These are phyloP conservation scores for Hypoxylon sp. DNA, from an alignment of 2,329 filamentous ascomycete species.

Conservation along the genomic window DNA sequence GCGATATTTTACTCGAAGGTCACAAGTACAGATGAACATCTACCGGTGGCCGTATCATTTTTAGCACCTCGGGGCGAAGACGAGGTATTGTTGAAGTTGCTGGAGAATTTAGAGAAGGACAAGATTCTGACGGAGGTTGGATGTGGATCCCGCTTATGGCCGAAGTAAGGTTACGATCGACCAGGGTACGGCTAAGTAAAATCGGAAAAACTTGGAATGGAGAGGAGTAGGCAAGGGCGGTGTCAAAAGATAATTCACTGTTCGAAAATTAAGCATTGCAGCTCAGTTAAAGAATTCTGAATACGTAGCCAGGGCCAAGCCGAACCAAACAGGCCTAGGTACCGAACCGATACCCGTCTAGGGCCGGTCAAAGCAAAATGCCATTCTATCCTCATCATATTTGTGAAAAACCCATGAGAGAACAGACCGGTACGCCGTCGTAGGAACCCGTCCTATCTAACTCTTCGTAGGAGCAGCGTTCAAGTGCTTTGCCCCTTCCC, in stretches of 20 bases:
- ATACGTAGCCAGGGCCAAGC: constrained; percentile 2
- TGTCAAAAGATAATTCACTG: too few species aligned
- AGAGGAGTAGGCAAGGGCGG: too few species aligned
- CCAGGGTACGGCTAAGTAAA: too few species aligned
- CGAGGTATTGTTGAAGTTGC: constrained; percentile 22
- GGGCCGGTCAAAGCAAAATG: constrained; percentile 5
- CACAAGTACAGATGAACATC: constrained; percentile 26
- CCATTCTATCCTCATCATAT: constrained; percentile 7
- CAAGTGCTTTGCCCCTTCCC: not conserved
- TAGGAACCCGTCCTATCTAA: not conserved
- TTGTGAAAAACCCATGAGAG: constrained; percentile 1
- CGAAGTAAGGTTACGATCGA: not conserved
- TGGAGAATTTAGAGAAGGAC: constrained; percentile 21
- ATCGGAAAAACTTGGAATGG: too few species aligned
- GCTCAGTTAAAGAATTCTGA: not conserved
- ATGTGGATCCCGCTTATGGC: constrained; percentile 18
- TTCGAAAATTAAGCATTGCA: not conserved
- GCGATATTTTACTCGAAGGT: constrained; percentile 29
- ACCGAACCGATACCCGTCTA: constrained; percentile 11
- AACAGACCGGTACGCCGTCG: not conserved
- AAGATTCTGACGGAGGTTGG: constrained; percentile 11
- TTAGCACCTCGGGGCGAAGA: constrained; percentile 29
- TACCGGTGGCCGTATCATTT: constrained; percentile 37
- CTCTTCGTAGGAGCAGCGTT: not conserved
- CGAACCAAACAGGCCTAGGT: not conserved